Base-by-base conservation (phyloP, 108 stramenopile species). In the Cyclotella distinguenda region DNA sequence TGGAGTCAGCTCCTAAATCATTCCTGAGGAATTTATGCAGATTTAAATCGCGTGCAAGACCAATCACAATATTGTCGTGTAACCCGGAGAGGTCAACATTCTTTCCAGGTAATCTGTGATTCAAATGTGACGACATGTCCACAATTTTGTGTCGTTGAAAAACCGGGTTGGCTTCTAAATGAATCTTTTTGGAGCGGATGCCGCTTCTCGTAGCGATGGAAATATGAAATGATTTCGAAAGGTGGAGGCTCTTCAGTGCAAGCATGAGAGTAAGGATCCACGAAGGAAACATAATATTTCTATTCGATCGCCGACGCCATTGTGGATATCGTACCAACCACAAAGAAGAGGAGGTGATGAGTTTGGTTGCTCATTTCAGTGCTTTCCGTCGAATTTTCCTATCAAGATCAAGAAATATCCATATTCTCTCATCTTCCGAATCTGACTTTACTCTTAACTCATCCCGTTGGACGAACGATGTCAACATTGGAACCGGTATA, bases 51-150 rank as follows among this genome's bases (percentile, higher is more conserved):
- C 22, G 22, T 42, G 63, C 49, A 23, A 64, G 27, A 13, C 21
- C 12, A 26, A 6, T 32, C 15, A 46, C 45, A 12, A 64, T 22
- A 47, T 36, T 18, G 22, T 64, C 63, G 0, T 18, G 51, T 32
- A 64, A 38, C 8, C 63, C 63, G 1, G 50, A 51, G 22, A 64
- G 52, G 21, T 64, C 50, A 39, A 64, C 34, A 16, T 42, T 39
- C 27, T 42, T 38, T 15, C n/a, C 40, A 25, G 49, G 30, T 26
- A 36, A 40, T 1, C 19, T 35, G 4, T 26, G 49, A n/a, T 48
- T 64, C 25, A 50, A 31, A 40, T 16, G 18, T 1, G 49, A 39
- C 7, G 49, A 19, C 34, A 48, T 47, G 28, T 60, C 19, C 19
- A 31, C 4, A 15, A 30, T 4, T 36, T 15, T 15, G 36, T 23